Percentiles rank a stretch among this genome's conserved stretches.
Evolutionary conservation across 2,329 filamentous ascomycete species (phyloP).

Genomic region (Hymenotorrendiella dingleyae): DNA sequence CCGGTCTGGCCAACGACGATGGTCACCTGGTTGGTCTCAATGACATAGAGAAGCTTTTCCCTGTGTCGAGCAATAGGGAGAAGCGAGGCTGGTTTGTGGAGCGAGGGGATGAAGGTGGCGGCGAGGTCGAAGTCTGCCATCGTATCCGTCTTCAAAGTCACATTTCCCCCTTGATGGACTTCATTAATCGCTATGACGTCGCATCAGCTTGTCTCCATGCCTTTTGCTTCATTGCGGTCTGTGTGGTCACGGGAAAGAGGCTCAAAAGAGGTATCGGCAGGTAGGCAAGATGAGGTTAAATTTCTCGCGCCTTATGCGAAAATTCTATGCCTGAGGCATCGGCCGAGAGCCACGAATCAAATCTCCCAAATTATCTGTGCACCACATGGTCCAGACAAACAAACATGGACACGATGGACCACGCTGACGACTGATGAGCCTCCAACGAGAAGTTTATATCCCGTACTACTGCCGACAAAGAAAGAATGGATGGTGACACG

Average conservation of each 20-base stretch:
- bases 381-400: no score
- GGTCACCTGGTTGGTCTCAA: slow-evolving; percentile 78
- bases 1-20: slow-evolving; percentile 92
- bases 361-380: no score
- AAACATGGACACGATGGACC: no score
- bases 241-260: background rate
- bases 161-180: background rate
- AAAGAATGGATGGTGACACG: no score
- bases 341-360: background rate
- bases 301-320: background rate
- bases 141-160: slow-evolving; percentile 4
- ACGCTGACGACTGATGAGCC: no score
- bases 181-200: background rate
- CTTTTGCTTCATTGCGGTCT: background rate
- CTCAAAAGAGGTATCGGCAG: slow-evolving; percentile 1
- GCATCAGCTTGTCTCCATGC: background rate
- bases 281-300: background rate
- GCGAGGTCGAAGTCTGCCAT: slow-evolving; percentile 48
- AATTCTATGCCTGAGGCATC: background rate
- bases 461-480: no score
- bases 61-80: slow-evolving; percentile 83
- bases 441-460: no score
- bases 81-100: slow-evolving; percentile 78
- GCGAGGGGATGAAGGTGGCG: slow-evolving; percentile 64
- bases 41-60: slow-evolving; percentile 72